These are phyloP conservation scores for Globisporangium canariense DNA, from an alignment of 352 stramenopile species.

Conservation along the genomic window DNA sequence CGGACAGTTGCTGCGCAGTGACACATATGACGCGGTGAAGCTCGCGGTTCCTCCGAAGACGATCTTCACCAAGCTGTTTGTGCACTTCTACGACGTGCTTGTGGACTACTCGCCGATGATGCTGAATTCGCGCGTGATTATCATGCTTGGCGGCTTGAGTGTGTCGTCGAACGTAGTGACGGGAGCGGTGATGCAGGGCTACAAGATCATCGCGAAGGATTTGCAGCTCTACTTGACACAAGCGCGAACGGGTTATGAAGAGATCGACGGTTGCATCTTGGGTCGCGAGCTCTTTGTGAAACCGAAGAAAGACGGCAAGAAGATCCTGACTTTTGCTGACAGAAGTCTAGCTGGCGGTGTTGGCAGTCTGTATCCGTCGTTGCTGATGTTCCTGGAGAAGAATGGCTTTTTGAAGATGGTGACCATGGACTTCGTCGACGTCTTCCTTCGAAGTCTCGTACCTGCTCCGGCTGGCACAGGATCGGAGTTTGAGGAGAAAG, in stretches of 20 bases:
- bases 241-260: constrained; percentile 53
- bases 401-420: constrained; percentile 81
- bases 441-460: constrained; percentile 76
- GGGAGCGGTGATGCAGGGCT: constrained; percentile 81
- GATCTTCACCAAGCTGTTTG: constrained; percentile 86
- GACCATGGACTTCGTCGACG: constrained; percentile 81
- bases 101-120: constrained; percentile 73
- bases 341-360: constrained; percentile 5
- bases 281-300: constrained; percentile 62
- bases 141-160: constrained; percentile 69
- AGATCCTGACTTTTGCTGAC: constrained; percentile 41
- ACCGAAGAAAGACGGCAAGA: constrained; percentile 29
- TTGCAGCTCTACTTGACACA: constrained; percentile 73
- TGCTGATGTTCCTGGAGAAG: constrained; percentile 80
- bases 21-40: constrained; percentile 50
- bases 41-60: constrained; percentile 72
- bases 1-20: constrained; percentile 26
- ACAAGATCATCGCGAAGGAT: constrained; percentile 76
- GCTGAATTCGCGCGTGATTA: constrained; percentile 62
- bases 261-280: constrained; percentile 64
- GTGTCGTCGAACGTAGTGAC: constrained; percentile 87
- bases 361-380: constrained; percentile 47
- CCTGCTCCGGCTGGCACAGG: constrained; percentile 22
- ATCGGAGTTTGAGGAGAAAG: constrained; percentile 29
- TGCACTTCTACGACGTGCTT: constrained; percentile 82